phyloP scores from a whole-genome alignment of 768 basidiomycete species.

The Mycena alexandri region DNA sequence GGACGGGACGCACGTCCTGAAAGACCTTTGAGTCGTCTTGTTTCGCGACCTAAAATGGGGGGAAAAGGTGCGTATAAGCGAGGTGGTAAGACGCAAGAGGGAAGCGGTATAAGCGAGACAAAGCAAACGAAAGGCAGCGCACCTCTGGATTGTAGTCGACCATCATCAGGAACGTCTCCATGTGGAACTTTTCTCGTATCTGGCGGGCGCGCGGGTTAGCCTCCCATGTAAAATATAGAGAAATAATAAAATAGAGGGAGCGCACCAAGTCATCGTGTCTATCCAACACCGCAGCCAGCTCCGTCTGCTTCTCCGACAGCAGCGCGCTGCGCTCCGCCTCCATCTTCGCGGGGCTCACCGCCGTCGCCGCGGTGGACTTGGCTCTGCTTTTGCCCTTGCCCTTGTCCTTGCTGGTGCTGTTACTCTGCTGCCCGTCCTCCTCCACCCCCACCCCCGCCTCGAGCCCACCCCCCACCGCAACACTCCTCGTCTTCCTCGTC shows the following conservation, averaged over 20 bases:
- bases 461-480: constrained; percentile 6
- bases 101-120: too few relatives aligned
- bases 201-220: constrained; percentile 44
- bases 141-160: constrained; percentile 87
- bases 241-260: constrained; percentile 37
- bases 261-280: constrained; percentile 83
- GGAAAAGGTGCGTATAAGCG: too few relatives aligned
- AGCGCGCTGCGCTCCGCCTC: constrained; percentile 58
- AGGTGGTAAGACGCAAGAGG: too few relatives aligned
- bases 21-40: constrained; percentile 74
- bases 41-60: constrained; percentile 50
- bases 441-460: neutral
- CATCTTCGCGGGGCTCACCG: constrained; percentile 43
- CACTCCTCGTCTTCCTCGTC: constrained; percentile 1
- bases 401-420: constrained; percentile 21
- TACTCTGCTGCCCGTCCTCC: constrained; percentile 7
- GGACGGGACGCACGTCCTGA: constrained; percentile 55
- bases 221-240: constrained; percentile 7
- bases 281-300: constrained; percentile 71
- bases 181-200: constrained; percentile 91
- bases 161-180: constrained; percentile 84
- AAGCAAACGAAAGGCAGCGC: too few relatives aligned
- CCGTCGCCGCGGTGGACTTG: neutral
- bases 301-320: constrained; percentile 69
- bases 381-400: constrained; percentile 41